Evolutionary conservation across 2,329 filamentous ascomycete genomes (phyloP).

Genomic region (Nectriaceae sp.): DNA sequence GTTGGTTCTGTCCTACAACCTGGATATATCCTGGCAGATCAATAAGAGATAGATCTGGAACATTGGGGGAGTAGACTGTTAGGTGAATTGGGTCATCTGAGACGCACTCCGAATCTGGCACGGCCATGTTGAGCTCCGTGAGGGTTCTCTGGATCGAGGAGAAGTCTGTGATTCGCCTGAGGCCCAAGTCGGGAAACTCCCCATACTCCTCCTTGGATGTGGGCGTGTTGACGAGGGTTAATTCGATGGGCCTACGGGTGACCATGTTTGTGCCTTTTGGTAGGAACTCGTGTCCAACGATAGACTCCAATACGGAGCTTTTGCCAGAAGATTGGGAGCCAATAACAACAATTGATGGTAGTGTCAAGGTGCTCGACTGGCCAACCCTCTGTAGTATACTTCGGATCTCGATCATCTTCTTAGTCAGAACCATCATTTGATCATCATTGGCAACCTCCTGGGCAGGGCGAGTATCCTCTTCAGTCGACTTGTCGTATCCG

Average conservation of each 20-base stretch:
- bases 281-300: constrained; percentile 96
- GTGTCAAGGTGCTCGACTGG: constrained; percentile 82
- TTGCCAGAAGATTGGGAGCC: constrained; percentile 98
- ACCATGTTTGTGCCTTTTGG: constrained; percentile 99
- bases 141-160: constrained; percentile 88
- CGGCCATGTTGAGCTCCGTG: constrained; percentile 91
- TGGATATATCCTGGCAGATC: constrained; percentile 98
- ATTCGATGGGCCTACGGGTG: constrained; percentile 89
- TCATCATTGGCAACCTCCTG: constrained; percentile 81
- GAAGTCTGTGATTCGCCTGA: constrained; percentile 91
- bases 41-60: constrained; percentile 93
- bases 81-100: constrained; percentile 96
- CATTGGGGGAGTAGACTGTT: constrained; percentile 91
- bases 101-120: constrained; percentile 88
- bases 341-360: constrained; percentile 98
- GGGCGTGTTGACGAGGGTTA: constrained; percentile 94
- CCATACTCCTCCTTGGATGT: constrained; percentile 86
- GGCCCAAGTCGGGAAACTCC: constrained; percentile 89
- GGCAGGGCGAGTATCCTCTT: constrained; percentile 62
- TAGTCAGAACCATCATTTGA: constrained; percentile 99
- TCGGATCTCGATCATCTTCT: constrained; percentile 99
- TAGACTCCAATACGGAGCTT: constrained; percentile 93
- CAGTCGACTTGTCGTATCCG: constrained; percentile 69
- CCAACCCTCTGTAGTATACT: constrained; percentile 89
- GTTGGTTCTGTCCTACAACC: constrained; percentile 88